Evolutionary conservation across 768 basidiomycete species (phyloP).

Genomic region (Tricholoma sp.): DNA sequence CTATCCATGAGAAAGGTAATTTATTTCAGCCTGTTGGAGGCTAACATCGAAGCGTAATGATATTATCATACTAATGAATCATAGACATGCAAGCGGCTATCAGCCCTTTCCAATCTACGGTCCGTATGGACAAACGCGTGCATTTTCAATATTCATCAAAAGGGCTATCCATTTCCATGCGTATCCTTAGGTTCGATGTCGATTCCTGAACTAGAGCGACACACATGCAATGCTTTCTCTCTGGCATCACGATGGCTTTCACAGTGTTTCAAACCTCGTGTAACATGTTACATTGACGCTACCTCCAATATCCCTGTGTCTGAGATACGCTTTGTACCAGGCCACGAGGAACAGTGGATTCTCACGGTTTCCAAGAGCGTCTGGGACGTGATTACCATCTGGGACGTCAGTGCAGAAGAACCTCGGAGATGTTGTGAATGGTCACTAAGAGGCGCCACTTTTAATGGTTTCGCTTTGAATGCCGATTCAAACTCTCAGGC

Average conservation of each 20-base stretch:
- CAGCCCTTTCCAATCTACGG: conserved; percentile 37
- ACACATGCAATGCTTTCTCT: conserved; percentile 37
- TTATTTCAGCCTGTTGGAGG: too few relatives aligned
- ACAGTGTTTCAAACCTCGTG: conserved; percentile 7
- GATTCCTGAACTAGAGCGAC: conserved; percentile 38
- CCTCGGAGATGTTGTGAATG: conserved; percentile 39
- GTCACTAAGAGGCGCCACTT: conserved; percentile 48
- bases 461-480: conserved; percentile 50
- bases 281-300: conserved; percentile 21
- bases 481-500: conserved; percentile 37
- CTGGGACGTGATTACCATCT: conserved; percentile 55
- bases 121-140: conserved; percentile 56
- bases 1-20: conserved; percentile 37
- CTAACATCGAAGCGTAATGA: neutral
- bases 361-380: conserved; percentile 53
- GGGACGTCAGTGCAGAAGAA: conserved; percentile 31
- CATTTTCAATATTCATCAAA: conserved; percentile 33
- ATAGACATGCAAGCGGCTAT: conserved; percentile 50
- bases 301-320: conserved; percentile 41
- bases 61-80: neutral
- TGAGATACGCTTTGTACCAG: conserved; percentile 50
- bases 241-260: conserved; percentile 49
- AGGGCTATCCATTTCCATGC: conserved; percentile 48
- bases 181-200: conserved; percentile 29
- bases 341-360: conserved; percentile 37